A percentile compares a stretch with the other conserved stretches of the same genome.
Evolutionary conservation across 148 eudicot genomes (phyloP).

Genomic region (Polygonum maritimum): DNA sequence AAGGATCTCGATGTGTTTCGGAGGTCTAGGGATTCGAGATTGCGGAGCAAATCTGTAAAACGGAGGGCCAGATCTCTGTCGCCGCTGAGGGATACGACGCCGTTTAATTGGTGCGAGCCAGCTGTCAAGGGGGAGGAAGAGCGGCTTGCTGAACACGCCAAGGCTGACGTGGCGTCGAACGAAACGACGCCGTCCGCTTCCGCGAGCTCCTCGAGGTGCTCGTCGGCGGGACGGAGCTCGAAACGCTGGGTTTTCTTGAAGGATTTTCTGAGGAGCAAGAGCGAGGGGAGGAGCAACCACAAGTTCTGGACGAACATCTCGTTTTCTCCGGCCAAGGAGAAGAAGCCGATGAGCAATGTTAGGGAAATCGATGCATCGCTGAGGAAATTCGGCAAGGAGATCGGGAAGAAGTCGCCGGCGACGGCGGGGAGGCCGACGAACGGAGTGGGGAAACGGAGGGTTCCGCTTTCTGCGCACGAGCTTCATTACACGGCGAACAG

Average conservation of each 20-base stretch:
- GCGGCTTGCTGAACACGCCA: background rate
- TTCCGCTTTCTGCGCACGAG: slow-evolving; percentile 54
- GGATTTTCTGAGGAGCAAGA: slow-evolving; percentile 78
- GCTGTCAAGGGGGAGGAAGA: slow-evolving; percentile 4
- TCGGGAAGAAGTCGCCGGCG: slow-evolving; percentile 16
- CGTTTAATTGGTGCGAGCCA: slow-evolving; percentile 30
- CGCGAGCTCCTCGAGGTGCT: slow-evolving; percentile 68
- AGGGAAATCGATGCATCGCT: background rate
- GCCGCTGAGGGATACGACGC: slow-evolving; percentile 38
- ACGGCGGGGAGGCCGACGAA: slow-evolving; percentile 17
- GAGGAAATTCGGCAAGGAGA: slow-evolving; percentile 8
- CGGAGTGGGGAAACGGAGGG: slow-evolving; percentile 49
- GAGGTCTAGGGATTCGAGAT: slow-evolving; percentile 46
- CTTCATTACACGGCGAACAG: slow-evolving; percentile 77
- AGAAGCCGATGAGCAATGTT: slow-evolving; percentile 14
- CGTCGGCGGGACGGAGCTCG: slow-evolving; percentile 73
- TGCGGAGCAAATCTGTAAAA: slow-evolving; percentile 46
- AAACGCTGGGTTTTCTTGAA: slow-evolving; percentile 79
- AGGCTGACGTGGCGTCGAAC: slow-evolving; percentile 15
- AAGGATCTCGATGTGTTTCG: slow-evolving; percentile 3
- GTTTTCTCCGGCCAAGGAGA: slow-evolving; percentile 48
- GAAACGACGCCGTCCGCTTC: slow-evolving; percentile 44
- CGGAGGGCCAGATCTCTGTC: slow-evolving; percentile 75
- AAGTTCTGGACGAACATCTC: slow-evolving; percentile 72
- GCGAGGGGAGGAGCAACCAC: slow-evolving; percentile 64